A percentile compares a stretch with the other conserved stretches of the same genome.
phyloP scores from a whole-genome alignment of 257 asterid genomes.

The Solanum sejunctum region DNA sequence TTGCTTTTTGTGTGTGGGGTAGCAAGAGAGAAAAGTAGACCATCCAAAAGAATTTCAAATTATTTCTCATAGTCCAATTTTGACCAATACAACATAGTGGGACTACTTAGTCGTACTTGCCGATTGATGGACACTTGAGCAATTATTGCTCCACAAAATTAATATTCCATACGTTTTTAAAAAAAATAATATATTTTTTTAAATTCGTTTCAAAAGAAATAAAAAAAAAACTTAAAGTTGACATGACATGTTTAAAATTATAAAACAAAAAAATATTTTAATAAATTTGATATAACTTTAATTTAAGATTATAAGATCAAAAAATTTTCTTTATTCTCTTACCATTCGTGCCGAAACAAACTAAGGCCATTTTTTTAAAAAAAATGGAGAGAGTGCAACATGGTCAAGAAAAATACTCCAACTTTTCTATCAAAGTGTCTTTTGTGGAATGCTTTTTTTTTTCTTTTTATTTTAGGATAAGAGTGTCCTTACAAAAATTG shows the following conservation, averaged over 20 bases:
- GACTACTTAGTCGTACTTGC: background rate
- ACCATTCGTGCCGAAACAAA: accelerated
- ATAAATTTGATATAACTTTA: too few relatives aligned
- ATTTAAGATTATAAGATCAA: too few relatives aligned
- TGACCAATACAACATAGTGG: background rate
- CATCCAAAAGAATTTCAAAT: background rate
- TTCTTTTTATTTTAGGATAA: background rate
- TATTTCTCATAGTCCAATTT: background rate
- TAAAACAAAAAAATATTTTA: too few relatives aligned
- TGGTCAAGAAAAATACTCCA: background rate
- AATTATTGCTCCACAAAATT: background rate
- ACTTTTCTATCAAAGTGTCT: background rate
- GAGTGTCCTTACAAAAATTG: background rate
- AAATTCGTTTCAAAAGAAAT: too few relatives aligned
- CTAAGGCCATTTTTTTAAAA: too few relatives aligned
- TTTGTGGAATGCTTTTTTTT: background rate
- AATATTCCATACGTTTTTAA: too few relatives aligned
- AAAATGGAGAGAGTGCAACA: too few relatives aligned
- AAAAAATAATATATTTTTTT: too few relatives aligned
- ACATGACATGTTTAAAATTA: too few relatives aligned
- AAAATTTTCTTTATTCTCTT: too few relatives aligned
- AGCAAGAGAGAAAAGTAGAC: background rate
- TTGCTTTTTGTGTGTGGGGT: background rate
- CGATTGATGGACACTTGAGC: background rate
- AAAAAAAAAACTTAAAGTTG: too few relatives aligned